Percentiles rank a stretch among this genome's conserved stretches.
Evolutionary conservation across 2,329 filamentous ascomycete species (phyloP).

Genomic region (Onygenales sp.): DNA sequence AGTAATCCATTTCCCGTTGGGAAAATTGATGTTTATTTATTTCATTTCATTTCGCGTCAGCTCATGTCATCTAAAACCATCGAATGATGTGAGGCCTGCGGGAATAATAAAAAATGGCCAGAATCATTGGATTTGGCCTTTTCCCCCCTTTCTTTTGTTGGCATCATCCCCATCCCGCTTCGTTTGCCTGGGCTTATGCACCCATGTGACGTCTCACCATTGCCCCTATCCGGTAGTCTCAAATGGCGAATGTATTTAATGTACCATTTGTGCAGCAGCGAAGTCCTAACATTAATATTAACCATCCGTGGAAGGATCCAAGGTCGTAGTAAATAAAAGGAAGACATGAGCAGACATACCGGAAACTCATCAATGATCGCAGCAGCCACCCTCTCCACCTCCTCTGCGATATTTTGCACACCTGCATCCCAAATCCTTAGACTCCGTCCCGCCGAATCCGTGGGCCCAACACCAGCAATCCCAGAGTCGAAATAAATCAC

Average conservation of each 20-base stretch:
- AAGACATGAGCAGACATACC: slow-evolving; percentile 34
- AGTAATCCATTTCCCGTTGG: too few species aligned
- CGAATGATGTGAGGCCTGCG: too few species aligned
- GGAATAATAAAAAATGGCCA: too few species aligned
- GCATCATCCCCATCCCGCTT: too few species aligned
- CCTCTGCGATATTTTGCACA: slow-evolving; percentile 75
- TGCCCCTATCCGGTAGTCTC: too few species aligned
- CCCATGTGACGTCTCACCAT: too few species aligned
- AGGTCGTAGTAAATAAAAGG: neutral
- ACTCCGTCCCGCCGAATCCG: slow-evolving; percentile 56
- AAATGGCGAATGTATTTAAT: slow-evolving; percentile 13
- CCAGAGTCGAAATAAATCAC: slow-evolving; percentile 75
- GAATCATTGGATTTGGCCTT: too few species aligned
- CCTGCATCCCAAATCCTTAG: slow-evolving; percentile 83
- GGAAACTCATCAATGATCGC: slow-evolving; percentile 74
- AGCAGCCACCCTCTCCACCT: slow-evolving; percentile 79
- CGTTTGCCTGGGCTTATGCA: too few species aligned
- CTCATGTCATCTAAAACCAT: too few species aligned
- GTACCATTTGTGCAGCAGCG: slow-evolving; percentile 25
- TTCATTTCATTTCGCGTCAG: too few species aligned
- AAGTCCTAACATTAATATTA: slow-evolving; percentile 19
- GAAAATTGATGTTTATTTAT: too few species aligned
- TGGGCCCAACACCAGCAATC: slow-evolving; percentile 56
- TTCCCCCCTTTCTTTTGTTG: too few species aligned
- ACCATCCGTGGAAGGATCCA: slow-evolving; percentile 4